Conservation (phyloP, 2,329 filamentous ascomycete species). For the Sordariomycetes sp. region DNA sequence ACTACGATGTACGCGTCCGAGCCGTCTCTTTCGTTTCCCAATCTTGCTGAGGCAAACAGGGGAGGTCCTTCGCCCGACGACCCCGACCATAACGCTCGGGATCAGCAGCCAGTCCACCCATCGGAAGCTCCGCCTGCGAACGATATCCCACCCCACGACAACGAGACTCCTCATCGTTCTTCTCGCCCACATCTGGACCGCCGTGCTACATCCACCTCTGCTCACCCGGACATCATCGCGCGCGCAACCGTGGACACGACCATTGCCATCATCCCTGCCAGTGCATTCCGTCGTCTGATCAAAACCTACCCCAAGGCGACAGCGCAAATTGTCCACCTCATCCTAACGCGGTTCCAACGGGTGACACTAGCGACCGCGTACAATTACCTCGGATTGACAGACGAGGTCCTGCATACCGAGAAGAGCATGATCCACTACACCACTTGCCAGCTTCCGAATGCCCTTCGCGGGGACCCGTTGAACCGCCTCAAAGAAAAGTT, state of each 20-base stretch:
- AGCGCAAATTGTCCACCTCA: constrained; percentile 94
- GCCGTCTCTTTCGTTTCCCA: not conserved
- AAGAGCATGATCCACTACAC: constrained; percentile 91
- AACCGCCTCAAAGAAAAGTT: constrained; percentile 90
- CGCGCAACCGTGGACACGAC: constrained; percentile 92
- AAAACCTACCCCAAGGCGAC: constrained; percentile 92
- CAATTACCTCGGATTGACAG: constrained; percentile 83
- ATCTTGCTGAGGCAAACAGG: not conserved
- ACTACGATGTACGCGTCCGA: not conserved
- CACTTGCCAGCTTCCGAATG: constrained; percentile 80
- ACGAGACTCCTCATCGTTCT: constrained; percentile 22
- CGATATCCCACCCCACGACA: constrained; percentile 60
- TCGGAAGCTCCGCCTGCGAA: not conserved
- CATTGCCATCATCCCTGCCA: constrained; percentile 94
- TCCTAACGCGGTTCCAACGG: constrained; percentile 82
- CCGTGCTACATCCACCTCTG: constrained; percentile 51
- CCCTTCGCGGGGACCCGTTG: constrained; percentile 71
- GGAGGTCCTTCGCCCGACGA: not conserved
- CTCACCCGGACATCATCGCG: constrained; percentile 94
- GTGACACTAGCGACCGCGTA: constrained; percentile 93
- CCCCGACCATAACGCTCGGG: not conserved
- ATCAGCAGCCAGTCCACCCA: not conserved
- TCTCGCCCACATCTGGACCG: constrained; percentile 16
- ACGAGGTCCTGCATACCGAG: constrained; percentile 84
- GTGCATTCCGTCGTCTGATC: constrained; percentile 84